A percentile compares a stretch with the other conserved stretches of the same genome.
Conservation (phyloP, 2,329 filamentous ascomycete genomes). For the Penicillium verrucosum region DNA sequence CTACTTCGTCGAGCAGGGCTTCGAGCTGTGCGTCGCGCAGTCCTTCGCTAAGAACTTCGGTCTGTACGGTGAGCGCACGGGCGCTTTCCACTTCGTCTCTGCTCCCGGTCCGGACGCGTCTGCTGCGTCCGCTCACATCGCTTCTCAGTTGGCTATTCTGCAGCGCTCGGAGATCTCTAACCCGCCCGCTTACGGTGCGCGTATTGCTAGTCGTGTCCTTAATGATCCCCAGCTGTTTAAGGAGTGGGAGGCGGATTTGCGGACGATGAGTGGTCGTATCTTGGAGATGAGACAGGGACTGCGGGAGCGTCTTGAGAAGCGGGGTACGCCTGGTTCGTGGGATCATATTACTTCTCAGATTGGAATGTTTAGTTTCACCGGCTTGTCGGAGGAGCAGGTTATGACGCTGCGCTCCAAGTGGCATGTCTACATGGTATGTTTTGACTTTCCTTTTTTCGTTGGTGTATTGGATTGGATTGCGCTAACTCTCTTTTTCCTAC, state of each 20-base stretch:
- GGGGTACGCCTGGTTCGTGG: conserved; percentile 86
- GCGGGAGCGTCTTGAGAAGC: conserved; percentile 74
- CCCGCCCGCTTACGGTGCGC: conserved; percentile 88
- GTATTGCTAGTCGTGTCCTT: conserved; percentile 78
- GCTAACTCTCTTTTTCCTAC: background rate
- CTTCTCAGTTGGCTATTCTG: conserved; percentile 85
- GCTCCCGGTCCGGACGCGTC: conserved; percentile 65
- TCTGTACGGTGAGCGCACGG: conserved; percentile 92
- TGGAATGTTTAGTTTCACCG: conserved; percentile 93
- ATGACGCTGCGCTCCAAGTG: conserved; percentile 45
- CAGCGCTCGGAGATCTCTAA: conserved; percentile 98
- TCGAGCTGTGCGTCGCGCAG: conserved; percentile 60
- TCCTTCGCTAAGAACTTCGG: conserved; percentile 69
- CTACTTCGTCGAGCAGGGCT: conserved; percentile 91
- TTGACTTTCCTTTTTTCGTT: background rate
- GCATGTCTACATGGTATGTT: conserved; percentile 50
- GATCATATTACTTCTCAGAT: conserved; percentile 98
- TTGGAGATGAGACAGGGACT: conserved; percentile 82
- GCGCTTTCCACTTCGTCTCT: conserved; percentile 92
- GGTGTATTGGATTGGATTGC: background rate
- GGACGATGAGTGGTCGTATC: conserved; percentile 93
- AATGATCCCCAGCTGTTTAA: conserved; percentile 78
- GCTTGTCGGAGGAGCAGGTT: conserved; percentile 51
- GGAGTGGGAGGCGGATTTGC: conserved; percentile 89
- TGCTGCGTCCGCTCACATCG: conserved; percentile 61